Evolutionary conservation across 352 stramenopile species (phyloP), one percentile per base, ranked within the genome.

Genomic region (Peronospora tabacina): DNA sequence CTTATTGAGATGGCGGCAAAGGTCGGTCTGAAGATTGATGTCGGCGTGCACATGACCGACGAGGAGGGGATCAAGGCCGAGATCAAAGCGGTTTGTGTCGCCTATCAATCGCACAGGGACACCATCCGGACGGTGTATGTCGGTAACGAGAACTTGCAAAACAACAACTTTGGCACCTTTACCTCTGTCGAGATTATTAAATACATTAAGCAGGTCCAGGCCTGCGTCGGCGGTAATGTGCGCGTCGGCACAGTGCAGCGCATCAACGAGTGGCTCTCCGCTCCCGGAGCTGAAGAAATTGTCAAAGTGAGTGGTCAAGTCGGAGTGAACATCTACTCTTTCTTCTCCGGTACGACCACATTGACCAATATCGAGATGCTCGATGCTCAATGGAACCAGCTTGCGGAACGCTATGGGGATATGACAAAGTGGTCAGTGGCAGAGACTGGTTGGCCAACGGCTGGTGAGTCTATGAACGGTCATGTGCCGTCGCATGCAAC

Each of bases 101-200:
- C 71, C 32, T 79, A 68, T 22, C 35, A 60, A 30, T 42, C 37
- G 17, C 58, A 81, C 49, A 60, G 73, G 0, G 30, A 49, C 12
- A 52, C 42, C 0, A 60, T 90, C n/a, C 53, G 83, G 17, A 63
- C 61, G 7, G 67, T 90, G 38, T 88, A 73, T 58, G 75, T 85
- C 22, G 80, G 80, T 34, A 90, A 88, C 66, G 80, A 90, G 48
- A 68, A 82, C 68, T 61, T 90, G 13, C 48, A 61, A 36, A 83
- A 83, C 58, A 55, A 63, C 24, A 60, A 46, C 49, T 82, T 72
- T 34, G 75, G 73, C 16, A 63, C 54, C 2, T 63, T 46, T 26
- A 65, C 58, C 19, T 69, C 64, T 40, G 52, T 55, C 11, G 34
- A 72, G 52, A 66, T 88, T 10, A 26, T 70, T 12, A 55, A 48